phyloP scores from a whole-genome alignment of 768 basidiomycete genomes.

The Leccinum subgranulosum region DNA sequence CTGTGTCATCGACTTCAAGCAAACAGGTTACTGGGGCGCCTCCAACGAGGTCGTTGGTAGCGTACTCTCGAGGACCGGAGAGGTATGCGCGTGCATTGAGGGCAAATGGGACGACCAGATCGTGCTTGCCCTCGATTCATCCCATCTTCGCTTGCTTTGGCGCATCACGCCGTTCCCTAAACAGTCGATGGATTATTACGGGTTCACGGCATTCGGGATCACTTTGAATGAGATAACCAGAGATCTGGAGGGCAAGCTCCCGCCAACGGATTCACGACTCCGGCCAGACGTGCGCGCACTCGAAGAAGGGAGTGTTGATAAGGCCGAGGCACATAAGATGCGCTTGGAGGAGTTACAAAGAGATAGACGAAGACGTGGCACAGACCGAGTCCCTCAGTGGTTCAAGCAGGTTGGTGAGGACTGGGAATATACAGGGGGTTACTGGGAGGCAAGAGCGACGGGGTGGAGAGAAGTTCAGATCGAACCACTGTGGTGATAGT shows the following conservation, averaged over 20 bases:
- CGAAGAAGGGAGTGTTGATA: conserved; percentile 70
- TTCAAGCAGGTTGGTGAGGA: conserved; percentile 68
- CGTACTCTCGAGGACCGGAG: conserved; percentile 52
- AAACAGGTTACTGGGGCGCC: conserved; percentile 80
- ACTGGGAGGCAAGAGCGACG: conserved; percentile 72
- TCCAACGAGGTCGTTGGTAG: conserved; percentile 68
- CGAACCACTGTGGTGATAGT: conserved; percentile 55
- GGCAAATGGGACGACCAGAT: conserved; percentile 90
- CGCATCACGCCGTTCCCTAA: conserved; percentile 70
- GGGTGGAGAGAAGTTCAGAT: conserved; percentile 56
- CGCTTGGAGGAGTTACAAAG: conserved; percentile 76
- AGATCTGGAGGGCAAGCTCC: conserved; percentile 60
- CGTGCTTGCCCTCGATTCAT: conserved; percentile 62
- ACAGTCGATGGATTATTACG: conserved; percentile 69
- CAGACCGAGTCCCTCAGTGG: conserved; percentile 67
- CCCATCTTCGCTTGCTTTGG: conserved; percentile 76
- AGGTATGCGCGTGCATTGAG: conserved; percentile 62
- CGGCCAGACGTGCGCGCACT: conserved; percentile 81
- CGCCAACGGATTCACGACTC: conserved; percentile 78
- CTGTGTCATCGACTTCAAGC: conserved; percentile 83
- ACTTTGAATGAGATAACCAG: conserved; percentile 77
- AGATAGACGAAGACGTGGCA: conserved; percentile 58
- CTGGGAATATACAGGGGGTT: conserved; percentile 76
- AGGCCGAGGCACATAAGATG: conserved; percentile 70
- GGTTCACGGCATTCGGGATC: conserved; percentile 77